Base-by-base conservation (phyloP, 169 alveolate genomes). In the Eimeria necatrix region DNA sequence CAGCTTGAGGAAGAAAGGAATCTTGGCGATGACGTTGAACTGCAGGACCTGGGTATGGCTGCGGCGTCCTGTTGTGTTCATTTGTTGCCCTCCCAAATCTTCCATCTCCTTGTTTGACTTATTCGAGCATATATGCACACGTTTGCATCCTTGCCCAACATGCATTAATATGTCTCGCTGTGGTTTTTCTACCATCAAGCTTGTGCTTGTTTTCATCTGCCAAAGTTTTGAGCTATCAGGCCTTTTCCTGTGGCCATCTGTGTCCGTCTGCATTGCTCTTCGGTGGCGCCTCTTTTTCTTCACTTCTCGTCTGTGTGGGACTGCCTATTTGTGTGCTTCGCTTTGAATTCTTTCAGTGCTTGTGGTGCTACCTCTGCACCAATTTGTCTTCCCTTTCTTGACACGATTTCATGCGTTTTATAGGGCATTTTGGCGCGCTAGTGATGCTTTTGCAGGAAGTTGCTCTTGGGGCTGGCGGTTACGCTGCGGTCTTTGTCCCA, bases 401-500 rank as follows among this genome's bases (percentile, higher is more conserved):
- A 10, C 22, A 12, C 20, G 12, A 10, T 56, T 18, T 56, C 68
- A 0, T 56, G 68, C 20, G 2, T 56, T 56, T 56, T 56, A 12
- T 56, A 12, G 68, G 68, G 20, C 41, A 32, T n/a, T 68, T 68
- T 68, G 46, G 78, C 32, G 78, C 78, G 46, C 46, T 0, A 10
- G 46, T 10, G 78, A 10, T 12, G 78, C 46, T 10, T 68, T n/a
- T 68, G n/a, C 78, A 68, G 78, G 78, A 8, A n/a, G 78, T n/a
- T 14, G 32, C 5, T 68, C n/a, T n/a, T 68, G 78, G 78, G 78
- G 78, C n/a, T 68, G 78, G 78, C 78, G 78, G n/a, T 24, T 68
- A 8, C 78, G 78, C 78, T 68, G 78, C 32, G 78, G 78, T n/a
- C 78, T 68, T n/a, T 68, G 78, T 24, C 78, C 78, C 32, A 8